Evolutionary conservation across 108 stramenopile species (phyloP), one percentile per base, ranked within the genome.

Genomic region (Hondaea fermentalgiana): DNA sequence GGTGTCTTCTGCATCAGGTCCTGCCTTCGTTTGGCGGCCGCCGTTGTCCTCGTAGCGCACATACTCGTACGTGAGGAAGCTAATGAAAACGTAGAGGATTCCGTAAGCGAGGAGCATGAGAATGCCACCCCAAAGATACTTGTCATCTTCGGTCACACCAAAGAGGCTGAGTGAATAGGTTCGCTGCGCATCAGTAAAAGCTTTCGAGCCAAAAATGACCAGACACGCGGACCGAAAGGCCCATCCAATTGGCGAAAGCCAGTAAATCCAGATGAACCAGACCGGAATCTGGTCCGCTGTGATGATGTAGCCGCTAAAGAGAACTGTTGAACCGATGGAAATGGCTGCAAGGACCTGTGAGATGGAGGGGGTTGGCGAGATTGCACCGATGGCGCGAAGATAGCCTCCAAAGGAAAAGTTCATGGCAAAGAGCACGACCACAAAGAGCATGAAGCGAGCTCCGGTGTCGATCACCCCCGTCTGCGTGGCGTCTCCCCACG

Each of bases 241-340:
- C 58, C 60, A 90, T 43, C 45, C 51, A 6, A 90, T 43, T 21
- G 90, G 90, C 4, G 87, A 72, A 10, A 90, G 14, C 59, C 59
- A 90, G 59, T 88, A 90, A 2, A 90, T 60, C 59, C 45, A 88
- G 10, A 59, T 59, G 42, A 88, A 47, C 57, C 43, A 88, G 4
- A n/a, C 51, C 4, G 59, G 83, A 42, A 89, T 89, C 0, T 87
- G 16, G 59, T 87, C 25, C 28, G n/a, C 44, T 25, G 89, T 89
- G 72, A 93, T 83, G 57, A 94, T 90, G 60, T 90, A 93, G 71
- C 94, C 94, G 44, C 88, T 87, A 72, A 94, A 94, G 3, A 94
- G 90, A 21, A 94, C 90, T 43, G 87, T 53, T 47, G 93, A 5
- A n/a, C 92, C 47, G 89, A 92, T 35, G 45, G 71, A 60, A 23